phyloP scores from a whole-genome alignment of 2,329 filamentous ascomycete genomes.

The Fusarium cyanostomum region DNA sequence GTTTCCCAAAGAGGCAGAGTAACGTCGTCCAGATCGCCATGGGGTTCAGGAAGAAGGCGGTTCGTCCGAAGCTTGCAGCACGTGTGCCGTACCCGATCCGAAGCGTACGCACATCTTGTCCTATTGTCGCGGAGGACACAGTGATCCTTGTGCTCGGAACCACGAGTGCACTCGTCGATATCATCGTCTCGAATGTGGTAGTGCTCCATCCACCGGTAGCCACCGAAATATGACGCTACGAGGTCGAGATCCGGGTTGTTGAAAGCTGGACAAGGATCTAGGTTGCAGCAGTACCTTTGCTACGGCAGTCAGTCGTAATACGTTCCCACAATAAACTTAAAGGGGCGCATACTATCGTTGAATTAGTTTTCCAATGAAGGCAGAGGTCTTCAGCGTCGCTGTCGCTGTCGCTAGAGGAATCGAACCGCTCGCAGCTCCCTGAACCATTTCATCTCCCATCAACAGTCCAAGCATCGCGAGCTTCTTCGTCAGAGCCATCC shows the following conservation, averaged over 20 bases:
- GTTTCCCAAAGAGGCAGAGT: slow-evolving; percentile 25
- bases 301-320: background rate
- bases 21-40: slow-evolving; percentile 10
- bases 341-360: slow-evolving; percentile 2
- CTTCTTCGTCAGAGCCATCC: slow-evolving; percentile 18
- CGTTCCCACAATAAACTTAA: background rate
- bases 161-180: slow-evolving; percentile 24
- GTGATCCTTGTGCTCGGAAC: slow-evolving; percentile 21
- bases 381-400: slow-evolving; percentile 17
- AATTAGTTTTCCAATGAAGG: slow-evolving; percentile 12
- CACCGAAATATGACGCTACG: slow-evolving; percentile 23
- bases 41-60: slow-evolving; percentile 17
- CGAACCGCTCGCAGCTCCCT: slow-evolving; percentile 1
- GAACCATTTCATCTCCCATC: slow-evolving; percentile 20
- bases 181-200: slow-evolving; percentile 33
- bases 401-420: slow-evolving; percentile 20
- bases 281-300: slow-evolving; percentile 22
- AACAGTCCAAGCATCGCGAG: slow-evolving; percentile 17
- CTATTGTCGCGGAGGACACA: slow-evolving; percentile 28
- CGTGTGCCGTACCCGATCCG: slow-evolving; percentile 22
- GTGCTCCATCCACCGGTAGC: slow-evolving; percentile 23
- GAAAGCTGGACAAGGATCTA: slow-evolving; percentile 22
- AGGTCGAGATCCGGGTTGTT: slow-evolving; percentile 23
- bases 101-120: slow-evolving; percentile 29
- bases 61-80: slow-evolving; percentile 32